Conservation (phyloP, 495 filamentous ascomycete species). For the Daldinia caldariorum region DNA sequence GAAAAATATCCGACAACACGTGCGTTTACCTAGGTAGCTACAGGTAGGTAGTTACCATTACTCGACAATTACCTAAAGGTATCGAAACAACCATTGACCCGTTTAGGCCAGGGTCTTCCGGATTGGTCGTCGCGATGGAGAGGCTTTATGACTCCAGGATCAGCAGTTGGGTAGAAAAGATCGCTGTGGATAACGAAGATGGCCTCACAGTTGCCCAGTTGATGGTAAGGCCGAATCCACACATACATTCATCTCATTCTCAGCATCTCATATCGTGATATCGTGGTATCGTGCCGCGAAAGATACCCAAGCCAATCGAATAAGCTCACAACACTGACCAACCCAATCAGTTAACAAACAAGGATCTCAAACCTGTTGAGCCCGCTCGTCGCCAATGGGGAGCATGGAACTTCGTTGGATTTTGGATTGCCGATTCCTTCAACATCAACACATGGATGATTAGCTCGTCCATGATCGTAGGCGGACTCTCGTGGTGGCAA, state of each 20-base stretch:
- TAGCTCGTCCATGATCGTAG: constrained; percentile 77
- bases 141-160: constrained; percentile 41
- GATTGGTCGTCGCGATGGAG: constrained; percentile 31
- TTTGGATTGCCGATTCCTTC: constrained; percentile 94
- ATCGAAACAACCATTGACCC: constrained; percentile 9
- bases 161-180: constrained; percentile 57
- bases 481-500: constrained; percentile 93
- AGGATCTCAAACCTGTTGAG: constrained; percentile 92
- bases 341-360: constrained; percentile 72
- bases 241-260: constrained; percentile 5
- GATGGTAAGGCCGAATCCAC: constrained; percentile 61
- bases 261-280: not conserved
- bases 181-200: constrained; percentile 77
- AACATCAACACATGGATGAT: constrained; percentile 99
- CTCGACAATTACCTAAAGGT: constrained; percentile 41
- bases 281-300: not conserved
- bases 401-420: constrained; percentile 87
- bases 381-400: constrained; percentile 86
- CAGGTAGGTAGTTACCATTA: constrained; percentile 35
- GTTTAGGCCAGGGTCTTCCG: constrained; percentile 4
- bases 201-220: constrained; percentile 85
- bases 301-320: constrained; percentile 4
- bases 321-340: constrained; percentile 24
- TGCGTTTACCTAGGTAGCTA: no score
- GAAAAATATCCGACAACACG: constrained; percentile 9